Evolutionary conservation across 257 asterid genomes (phyloP), one percentile per base, ranked within the genome.

Genomic region (Lavandula angustifolia): DNA sequence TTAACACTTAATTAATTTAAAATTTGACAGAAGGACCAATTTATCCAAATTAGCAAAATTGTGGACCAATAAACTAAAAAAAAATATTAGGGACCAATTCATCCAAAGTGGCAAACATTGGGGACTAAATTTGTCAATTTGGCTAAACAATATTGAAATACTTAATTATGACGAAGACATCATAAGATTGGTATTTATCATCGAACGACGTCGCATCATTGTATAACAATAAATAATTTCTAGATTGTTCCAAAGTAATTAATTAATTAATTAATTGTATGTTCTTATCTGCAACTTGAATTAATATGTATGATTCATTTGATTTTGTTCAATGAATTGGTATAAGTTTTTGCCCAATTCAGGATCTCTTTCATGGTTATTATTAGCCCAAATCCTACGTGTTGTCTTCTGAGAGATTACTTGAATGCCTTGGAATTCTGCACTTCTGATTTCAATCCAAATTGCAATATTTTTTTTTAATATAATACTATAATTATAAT

Each of bases 241-340:
- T 47, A 66, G 74, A 71, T 71, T 54, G 51, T 74, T 69, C 65
- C 14, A 14, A 32, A n/a, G 32, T 5, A 55, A 49, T 42, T n/a
- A 64, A 18, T 38, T 5, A 55, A 49, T 42, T n/a, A 64, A 18
- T 38, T 3, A 60, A 17, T 54, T 75, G 46, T 14, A 11, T 35
- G 56, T 6, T 6, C 42, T 18, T 43, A 37, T 58, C n/a, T 48
- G 69, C 67, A 64, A 69, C 7, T 58, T 69, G 69, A 56, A 52
- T 70, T 42, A 52, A 52, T 64, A 3, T 32, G 44, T 38, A 56
- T 40, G 59, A 29, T 51, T 54, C 51, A 38, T 50, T 52, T 60
- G 77, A 62, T 66, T 54, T 51, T 38, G 75, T 51, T 68, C 33
- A 68, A 61, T 4, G 52, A 51, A 44, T 65, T 18, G 71, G 66